Base-by-base conservation (phyloP, 2,329 filamentous ascomycete genomes). In the Thelonectria blattea region DNA sequence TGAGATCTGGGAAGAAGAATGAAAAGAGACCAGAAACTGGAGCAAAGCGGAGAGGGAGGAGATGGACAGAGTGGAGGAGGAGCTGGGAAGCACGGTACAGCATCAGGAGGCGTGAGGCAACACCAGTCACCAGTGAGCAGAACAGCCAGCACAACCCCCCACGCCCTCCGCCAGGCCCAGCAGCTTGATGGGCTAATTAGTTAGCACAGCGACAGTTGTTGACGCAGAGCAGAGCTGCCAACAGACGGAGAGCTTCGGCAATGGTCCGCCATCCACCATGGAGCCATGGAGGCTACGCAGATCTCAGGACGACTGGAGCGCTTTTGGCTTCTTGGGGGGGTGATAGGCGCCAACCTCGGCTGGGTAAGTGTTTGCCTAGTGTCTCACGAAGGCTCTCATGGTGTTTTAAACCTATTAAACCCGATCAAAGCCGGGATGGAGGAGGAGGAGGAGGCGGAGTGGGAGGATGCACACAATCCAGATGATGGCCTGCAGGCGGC, bases 331-430 rank as follows among this genome's bases (percentile, higher is more conserved):
- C 22, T 24, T 24, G 22, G 22, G 22, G 24, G 3, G 12, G 20
- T 27, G 11, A 34, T 20, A 42, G 27, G 50, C 52, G 42, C 58
- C 51, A 63, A 54, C 58, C 58, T 68, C 63, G 66, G 65, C 66
- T 52, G 24, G 41, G 52, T 18, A 20, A 10, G 20, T 7, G 27
- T 30, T 30, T 30, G 8, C 8, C 27, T 30, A 30, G 27, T 30
- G 27, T 30, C 27, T 30, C 7, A 45, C 50, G 37, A 46, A 32
- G 15, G 7, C 17, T 15, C 45, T 46, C 15, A 20, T 22, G 27
- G 27, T 30, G 27, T 30, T 30, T 48, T 42, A 37, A 47, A 41
- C 58, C 52, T 52, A 24, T 20, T 49, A 43, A 42, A 47, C 34
- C 45, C 30, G 58, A 51, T 4, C 47, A 48, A 48, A 48, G 55